Percentiles rank a stretch among this genome's conserved stretches.
These are phyloP conservation scores for Hondaea fermentalgiana DNA, from an alignment of 108 stramenopile species.

Conservation along the genomic window DNA sequence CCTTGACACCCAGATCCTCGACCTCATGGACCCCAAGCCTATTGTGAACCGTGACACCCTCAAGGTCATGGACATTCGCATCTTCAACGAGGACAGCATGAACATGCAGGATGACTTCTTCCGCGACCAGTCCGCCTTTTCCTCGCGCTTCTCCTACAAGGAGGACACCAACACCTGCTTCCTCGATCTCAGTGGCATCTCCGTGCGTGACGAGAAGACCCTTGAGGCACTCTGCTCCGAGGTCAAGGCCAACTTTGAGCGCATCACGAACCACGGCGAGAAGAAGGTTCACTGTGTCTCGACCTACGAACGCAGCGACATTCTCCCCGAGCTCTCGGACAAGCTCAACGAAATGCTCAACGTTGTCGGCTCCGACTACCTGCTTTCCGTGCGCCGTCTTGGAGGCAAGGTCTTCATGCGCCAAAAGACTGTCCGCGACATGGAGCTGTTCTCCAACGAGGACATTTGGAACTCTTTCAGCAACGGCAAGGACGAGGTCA, in stretches of 20 bases:
- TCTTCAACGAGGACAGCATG: background rate
- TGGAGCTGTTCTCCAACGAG: background rate
- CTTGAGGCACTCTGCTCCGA: background rate
- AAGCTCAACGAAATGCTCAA: background rate
- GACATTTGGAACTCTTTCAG: background rate
- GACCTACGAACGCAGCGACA: constrained; percentile 1
- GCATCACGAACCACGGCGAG: background rate
- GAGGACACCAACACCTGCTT: background rate
- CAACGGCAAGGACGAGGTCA: background rate
- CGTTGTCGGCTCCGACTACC: background rate
- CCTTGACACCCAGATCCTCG: constrained; percentile 61
- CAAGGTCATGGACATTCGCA: background rate
- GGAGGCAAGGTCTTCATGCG: constrained; percentile 4
- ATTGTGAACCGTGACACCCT: background rate
- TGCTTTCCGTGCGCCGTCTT: background rate
- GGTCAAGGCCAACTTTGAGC: background rate
- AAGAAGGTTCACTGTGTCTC: background rate
- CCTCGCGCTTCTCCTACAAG: background rate
- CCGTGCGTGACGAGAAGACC: background rate
- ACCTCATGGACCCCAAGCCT: constrained; percentile 66
- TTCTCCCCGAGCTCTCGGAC: background rate
- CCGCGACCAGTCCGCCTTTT: background rate
- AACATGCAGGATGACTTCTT: background rate
- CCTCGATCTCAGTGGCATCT: background rate
- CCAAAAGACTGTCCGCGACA: background rate